These are phyloP conservation scores for Saccharomycopsis javanensis DNA, from an alignment of 805 yeast genomes.

Conservation along the genomic window DNA sequence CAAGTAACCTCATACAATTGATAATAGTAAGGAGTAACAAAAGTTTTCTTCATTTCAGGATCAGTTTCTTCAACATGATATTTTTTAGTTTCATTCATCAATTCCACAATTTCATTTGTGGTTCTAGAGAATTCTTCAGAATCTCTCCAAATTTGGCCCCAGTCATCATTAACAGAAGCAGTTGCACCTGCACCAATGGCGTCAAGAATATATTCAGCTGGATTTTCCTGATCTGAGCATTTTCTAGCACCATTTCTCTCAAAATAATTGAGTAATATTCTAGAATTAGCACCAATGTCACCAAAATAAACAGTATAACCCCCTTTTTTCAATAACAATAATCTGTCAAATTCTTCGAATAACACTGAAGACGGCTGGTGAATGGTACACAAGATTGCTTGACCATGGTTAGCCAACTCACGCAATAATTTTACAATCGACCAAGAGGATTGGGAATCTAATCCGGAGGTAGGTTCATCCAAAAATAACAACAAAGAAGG, in stretches of 20 bases:
- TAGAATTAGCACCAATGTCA: conserved; percentile 48
- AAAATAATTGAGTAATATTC: conserved; percentile 46
- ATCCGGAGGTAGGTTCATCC: conserved; percentile 55
- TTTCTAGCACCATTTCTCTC: conserved; percentile 58
- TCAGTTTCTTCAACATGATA: conserved; percentile 16
- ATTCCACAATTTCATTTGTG: conserved; percentile 25
- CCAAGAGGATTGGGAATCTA: conserved; percentile 51
- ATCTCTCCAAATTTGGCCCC: conserved; percentile 50
- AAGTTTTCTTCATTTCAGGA: conserved; percentile 24
- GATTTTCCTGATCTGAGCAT: conserved; percentile 48
- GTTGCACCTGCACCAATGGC: conserved; percentile 79
- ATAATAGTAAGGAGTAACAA: conserved; percentile 38
- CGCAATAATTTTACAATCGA: conserved; percentile 38
- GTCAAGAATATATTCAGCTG: conserved; percentile 68
- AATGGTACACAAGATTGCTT: conserved; percentile 45
- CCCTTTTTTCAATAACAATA: conserved; percentile 39
- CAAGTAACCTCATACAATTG: conserved; percentile 34
- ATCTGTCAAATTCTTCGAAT: conserved; percentile 38
- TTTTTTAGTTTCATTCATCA: conserved; percentile 17
- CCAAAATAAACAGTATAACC: conserved; percentile 54
- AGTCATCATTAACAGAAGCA: conserved; percentile 42
- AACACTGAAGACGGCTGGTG: conserved; percentile 47
- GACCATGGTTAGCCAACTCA: conserved; percentile 38
- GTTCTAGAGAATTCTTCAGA: conserved; percentile 29
- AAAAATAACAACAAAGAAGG: conserved; percentile 43